These are phyloP conservation scores for Gymnopilus dilepis DNA, from an alignment of 768 basidiomycete genomes.

Conservation along the genomic window DNA sequence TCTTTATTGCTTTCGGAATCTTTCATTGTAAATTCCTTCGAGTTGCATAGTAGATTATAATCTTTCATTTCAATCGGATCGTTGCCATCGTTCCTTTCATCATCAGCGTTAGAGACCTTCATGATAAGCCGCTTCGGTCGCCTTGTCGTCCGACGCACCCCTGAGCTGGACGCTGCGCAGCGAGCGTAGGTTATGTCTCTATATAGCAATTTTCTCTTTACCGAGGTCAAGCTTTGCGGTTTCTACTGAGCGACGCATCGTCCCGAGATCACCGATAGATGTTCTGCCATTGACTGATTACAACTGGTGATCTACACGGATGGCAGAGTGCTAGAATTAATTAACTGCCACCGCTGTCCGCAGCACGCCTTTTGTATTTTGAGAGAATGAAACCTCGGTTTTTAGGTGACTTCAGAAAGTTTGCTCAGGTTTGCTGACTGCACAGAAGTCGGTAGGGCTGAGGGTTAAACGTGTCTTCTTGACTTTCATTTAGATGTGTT, in stretches of 20 bases:
- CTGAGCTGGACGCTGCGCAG: background rate
- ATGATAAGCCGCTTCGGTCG: background rate
- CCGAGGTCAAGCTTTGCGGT: constrained; percentile 1
- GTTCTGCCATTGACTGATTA: background rate
- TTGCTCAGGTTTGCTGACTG: background rate
- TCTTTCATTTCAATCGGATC: background rate
- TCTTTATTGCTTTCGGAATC: background rate
- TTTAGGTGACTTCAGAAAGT: background rate
- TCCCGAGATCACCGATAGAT: constrained; percentile 1
- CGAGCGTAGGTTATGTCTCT: background rate
- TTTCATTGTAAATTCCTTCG: background rate
- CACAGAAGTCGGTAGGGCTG: background rate
- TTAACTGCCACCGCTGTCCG: background rate
- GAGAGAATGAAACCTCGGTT: background rate
- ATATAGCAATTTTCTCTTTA: background rate
- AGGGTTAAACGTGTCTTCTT: background rate
- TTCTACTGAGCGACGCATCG: background rate
- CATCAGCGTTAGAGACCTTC: background rate
- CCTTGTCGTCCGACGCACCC: constrained; percentile 1
- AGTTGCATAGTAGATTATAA: background rate
- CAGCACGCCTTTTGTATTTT: background rate
- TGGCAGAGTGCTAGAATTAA: background rate
- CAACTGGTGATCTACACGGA: background rate
- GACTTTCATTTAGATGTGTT: background rate
- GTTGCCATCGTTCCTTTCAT: constrained; percentile 5